Percentiles rank a stretch among this genome's conserved stretches.
Conservation (phyloP, 2,329 filamentous ascomycete species). For the Periconia sp. region DNA sequence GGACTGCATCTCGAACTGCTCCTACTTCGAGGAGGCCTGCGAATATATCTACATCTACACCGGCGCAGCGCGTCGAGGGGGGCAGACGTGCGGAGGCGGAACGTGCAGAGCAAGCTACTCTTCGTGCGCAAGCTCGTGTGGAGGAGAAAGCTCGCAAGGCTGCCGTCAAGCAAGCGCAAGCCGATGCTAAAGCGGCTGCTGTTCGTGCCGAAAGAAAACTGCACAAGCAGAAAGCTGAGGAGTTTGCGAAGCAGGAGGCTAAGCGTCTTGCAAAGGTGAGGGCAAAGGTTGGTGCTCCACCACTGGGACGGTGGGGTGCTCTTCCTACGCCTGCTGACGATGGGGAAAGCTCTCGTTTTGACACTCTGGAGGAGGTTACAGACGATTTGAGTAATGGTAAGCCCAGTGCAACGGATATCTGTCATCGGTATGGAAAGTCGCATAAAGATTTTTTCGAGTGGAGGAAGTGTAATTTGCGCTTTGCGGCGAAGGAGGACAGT, state of each 20-base stretch:
- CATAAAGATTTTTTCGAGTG: conserved; percentile 13
- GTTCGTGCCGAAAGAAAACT: conserved; percentile 17
- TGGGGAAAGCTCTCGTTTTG: not conserved
- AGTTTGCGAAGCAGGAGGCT: conserved; percentile 7
- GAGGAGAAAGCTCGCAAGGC: conserved; percentile 13
- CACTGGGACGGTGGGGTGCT: conserved; percentile 3
- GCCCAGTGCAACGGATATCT: no score
- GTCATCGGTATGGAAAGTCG: conserved; percentile 9
- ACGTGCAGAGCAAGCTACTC: conserved; percentile 2
- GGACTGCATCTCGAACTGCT: not conserved
- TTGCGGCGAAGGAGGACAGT: not conserved
- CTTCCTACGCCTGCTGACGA: not conserved
- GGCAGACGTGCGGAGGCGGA: conserved; percentile 8
- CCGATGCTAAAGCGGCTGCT: conserved; percentile 18
- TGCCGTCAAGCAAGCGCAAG: conserved; percentile 13
- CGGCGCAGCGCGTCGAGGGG: not conserved
- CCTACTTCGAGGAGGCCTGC: not conserved
- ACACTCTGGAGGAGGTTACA: not conserved
- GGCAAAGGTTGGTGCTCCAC: conserved; percentile 19
- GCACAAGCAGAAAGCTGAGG: conserved; percentile 7
- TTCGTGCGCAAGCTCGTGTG: conserved; percentile 7
- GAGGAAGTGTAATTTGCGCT: conserved; percentile 10
- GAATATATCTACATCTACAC: not conserved
- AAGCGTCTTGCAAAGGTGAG: conserved; percentile 19
- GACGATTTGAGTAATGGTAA: not conserved